These are phyloP conservation scores for Teratosphaeria gauchensis DNA, from an alignment of 2,329 filamentous ascomycete species.

Conservation along the genomic window DNA sequence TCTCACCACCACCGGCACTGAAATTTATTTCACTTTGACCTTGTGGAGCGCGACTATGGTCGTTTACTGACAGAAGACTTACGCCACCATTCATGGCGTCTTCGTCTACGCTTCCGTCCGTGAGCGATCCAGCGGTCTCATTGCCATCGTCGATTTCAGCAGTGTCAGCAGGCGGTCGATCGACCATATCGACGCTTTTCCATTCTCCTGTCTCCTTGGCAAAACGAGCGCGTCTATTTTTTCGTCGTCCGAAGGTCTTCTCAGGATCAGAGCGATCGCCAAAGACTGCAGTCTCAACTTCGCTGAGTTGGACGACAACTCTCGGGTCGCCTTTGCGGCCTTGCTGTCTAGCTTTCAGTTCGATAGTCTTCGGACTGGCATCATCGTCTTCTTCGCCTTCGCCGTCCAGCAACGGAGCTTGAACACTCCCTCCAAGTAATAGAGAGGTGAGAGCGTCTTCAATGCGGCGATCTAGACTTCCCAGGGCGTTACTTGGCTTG, in stretches of 20 bases:
- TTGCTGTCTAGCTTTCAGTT: slow-evolving; percentile 20
- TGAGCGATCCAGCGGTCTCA: slow-evolving; percentile 8
- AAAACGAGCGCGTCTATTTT: slow-evolving; percentile 36
- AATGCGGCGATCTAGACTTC: slow-evolving; percentile 39
- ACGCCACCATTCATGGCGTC: not conserved
- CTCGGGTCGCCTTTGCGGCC: slow-evolving; percentile 42
- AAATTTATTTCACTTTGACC: slow-evolving; percentile 44
- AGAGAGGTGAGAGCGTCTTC: slow-evolving; percentile 40
- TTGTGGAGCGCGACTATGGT: slow-evolving; percentile 30
- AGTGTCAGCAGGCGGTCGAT: slow-evolving; percentile 1
- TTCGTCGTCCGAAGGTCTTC: slow-evolving; percentile 36
- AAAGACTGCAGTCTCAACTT: slow-evolving; percentile 44
- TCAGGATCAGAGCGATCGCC: slow-evolving; percentile 35
- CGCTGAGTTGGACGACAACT: slow-evolving; percentile 40
- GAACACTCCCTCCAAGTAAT: slow-evolving; percentile 21
- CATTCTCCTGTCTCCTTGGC: slow-evolving; percentile 30
- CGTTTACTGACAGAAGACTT: slow-evolving; percentile 1
- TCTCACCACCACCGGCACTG: slow-evolving; percentile 45
- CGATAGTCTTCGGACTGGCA: slow-evolving; percentile 4
- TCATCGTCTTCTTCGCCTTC: slow-evolving; percentile 2
- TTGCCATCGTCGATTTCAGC: slow-evolving; percentile 6
- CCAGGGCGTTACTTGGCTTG: slow-evolving; percentile 37
- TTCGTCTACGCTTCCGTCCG: slow-evolving; percentile 1
- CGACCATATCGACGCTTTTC: slow-evolving; percentile 37
- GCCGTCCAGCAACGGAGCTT: slow-evolving; percentile 7